Conservation (phyloP, 169 alveolate genomes). For the Miamiensis avidus region DNA sequence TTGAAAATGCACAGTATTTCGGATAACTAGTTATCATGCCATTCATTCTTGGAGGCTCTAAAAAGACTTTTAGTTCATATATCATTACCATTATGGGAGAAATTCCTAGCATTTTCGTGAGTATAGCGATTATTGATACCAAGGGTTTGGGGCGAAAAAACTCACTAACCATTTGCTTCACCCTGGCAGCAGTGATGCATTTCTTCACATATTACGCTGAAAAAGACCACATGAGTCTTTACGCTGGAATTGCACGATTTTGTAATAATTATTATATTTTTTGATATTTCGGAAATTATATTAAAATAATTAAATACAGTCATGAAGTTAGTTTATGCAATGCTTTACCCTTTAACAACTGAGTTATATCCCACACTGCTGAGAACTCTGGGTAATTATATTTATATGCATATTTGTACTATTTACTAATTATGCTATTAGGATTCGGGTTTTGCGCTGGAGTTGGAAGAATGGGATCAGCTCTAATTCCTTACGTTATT, state of each 20-base stretch:
- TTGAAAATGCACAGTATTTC: conserved; percentile 37
- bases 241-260: conserved; percentile 36
- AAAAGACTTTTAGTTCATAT: conserved; percentile 35
- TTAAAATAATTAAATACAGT: neutral
- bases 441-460: conserved; percentile 46
- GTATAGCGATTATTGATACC: conserved; percentile 19
- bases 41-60: conserved; percentile 30
- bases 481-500: conserved; percentile 33
- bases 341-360: conserved; percentile 43
- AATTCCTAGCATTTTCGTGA: conserved; percentile 39
- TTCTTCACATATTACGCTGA: conserved; percentile 10
- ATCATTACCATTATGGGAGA: conserved; percentile 41
- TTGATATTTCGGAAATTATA: too few species aligned
- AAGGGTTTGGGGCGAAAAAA: conserved; percentile 43
- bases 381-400: conserved; percentile 28
- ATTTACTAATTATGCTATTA: too few species aligned
- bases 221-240: conserved; percentile 6
- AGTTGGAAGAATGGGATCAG: conserved; percentile 38
- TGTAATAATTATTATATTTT: neutral
- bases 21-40: conserved; percentile 43
- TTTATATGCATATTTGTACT: too few species aligned
- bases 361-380: conserved; percentile 31
- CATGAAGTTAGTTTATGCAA: conserved; percentile 44
- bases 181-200: conserved; percentile 32
- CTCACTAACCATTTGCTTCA: conserved; percentile 31